Evolutionary conservation across 768 basidiomycete species (phyloP), one percentile per base, ranked within the genome.

Genomic region (Leccinum rimulosum): DNA sequence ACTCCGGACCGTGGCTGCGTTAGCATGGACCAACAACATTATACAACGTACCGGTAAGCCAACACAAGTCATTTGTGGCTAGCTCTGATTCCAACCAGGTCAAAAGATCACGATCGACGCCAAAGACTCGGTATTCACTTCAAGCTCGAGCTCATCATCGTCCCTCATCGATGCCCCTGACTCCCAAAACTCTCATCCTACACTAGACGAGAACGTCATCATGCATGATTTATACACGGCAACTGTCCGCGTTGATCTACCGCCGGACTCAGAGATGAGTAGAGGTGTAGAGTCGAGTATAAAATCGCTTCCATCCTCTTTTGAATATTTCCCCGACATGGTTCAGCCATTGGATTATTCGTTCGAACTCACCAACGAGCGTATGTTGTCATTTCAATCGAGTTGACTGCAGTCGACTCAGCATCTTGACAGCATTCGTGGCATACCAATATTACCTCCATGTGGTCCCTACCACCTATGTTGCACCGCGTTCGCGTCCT

Each of bases 401-500:
- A 2, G 35, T 52, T 25, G 35, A 49, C 6, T 19, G n/a, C 33
- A 19, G 17, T 5, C 22, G 25, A 55, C 64, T 50, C 3, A 52
- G 1, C 4, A 31, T 5, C 22, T 7, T 43, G 40, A 52, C 66
- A 95, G 93, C 85, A 19, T 95, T 96, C 71, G 79, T 93, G 58
- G 88, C 91, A 11, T 96, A 93, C 74, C 95, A 96, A 70, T 98
- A 98, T 72, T 98, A 89, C 81, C 77, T 98, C 14, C 91, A 92
- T 60, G 90, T 99, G 68, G 96, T 99, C 11, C 95, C 96, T 2
- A 98, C 96, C 1, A 91, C 90, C 3, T 98, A 98, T 74, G 82
- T 93, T 54, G 86, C 89, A 0, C 86, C 90, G 7, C 86, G 88
- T 31, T 77, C 82, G 12, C 35, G 58, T 0, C 88, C 89, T 4